Evolutionary conservation across 371 early-diverging fungal species (phyloP), one percentile per base, ranked within the genome.

Genomic region (Syncephalis plumigaleata): DNA sequence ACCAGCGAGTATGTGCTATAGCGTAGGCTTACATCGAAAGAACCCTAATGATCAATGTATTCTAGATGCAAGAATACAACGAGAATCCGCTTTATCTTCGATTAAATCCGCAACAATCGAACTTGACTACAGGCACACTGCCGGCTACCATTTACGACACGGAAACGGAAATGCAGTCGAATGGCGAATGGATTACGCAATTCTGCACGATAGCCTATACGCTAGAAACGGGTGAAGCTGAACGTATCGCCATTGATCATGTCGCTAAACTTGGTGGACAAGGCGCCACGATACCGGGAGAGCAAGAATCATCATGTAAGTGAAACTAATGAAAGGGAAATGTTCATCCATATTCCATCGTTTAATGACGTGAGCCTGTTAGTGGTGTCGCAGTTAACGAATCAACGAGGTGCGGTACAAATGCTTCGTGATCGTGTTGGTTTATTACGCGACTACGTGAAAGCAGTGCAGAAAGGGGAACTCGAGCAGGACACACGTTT

Each of bases 241-340:
- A 89, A 54, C 70, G 86, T 39, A 79, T 87, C 53, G 86, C 87
- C 3, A 79, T 89, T 15, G 86, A 87, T 57, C 87, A 87, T 58
- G 79, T 86, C 26, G 84, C 86, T 16, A 31, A 31, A 11, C 31
- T 31, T 31, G 31, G 31, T 31, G 11, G 7, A 7, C 73, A 78
- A 45, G 70, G 69, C 3, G 56, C 65, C n/a, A 67, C 66, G 22
- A 75, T 68, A n/a, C 64, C 72, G n/a, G 67, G 71, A 9, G 75
- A 69, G 45, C 57, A 59, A 44, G 50, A 50, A 8, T 60, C 69
- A 15, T 58, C 75, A 45, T 51, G 78, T 71, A 64, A 65, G 58
- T 55, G 16, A 23, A 17, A 4, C 16, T 16, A 0, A 36, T 27
- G 21, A 23, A n/a, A 31, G 40, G 2, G 16, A 23, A 22, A 8